These are phyloP conservation scores for Vaccinium corymbosum DNA, from an alignment of 148 eudicot species.

Conservation along the genomic window DNA sequence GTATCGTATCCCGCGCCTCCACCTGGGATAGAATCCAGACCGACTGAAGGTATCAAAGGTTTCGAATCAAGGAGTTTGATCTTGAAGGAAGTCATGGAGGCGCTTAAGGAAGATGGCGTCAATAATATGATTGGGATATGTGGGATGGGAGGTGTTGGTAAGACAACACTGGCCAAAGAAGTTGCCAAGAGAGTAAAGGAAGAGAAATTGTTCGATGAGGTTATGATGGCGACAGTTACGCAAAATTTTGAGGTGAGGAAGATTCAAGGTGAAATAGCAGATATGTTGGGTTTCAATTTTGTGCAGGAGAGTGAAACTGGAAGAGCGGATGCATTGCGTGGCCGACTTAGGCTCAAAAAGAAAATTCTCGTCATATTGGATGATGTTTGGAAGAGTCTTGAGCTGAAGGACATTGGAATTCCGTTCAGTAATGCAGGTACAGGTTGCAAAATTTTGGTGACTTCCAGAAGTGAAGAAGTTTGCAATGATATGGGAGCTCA, in stretches of 20 bases:
- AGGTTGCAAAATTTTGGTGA: conserved; percentile 31
- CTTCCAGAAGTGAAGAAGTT: conserved; percentile 30
- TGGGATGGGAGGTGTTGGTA: too few species aligned
- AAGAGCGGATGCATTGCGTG: too few species aligned
- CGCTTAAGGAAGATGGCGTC: too few species aligned
- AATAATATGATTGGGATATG: too few species aligned
- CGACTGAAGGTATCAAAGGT: too few species aligned
- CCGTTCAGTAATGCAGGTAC: conserved; percentile 19
- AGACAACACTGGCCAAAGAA: background rate
- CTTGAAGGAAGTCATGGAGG: too few species aligned
- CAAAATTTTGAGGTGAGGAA: conserved; percentile 15
- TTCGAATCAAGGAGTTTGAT: too few species aligned
- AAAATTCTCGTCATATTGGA: conserved; percentile 17
- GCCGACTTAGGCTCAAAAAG: too few species aligned
- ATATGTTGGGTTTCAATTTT: too few species aligned
- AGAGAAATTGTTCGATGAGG: conserved; percentile 32
- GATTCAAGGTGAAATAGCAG: too few species aligned
- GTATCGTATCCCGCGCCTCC: background rate
- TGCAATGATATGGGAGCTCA: conserved; percentile 28
- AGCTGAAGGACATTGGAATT: conserved; percentile 25
- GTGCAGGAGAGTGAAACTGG: too few species aligned
- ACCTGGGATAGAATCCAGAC: background rate
- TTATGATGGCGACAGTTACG: conserved; percentile 41
- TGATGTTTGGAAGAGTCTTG: conserved; percentile 41
- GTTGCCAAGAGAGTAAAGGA: background rate